phyloP scores from a whole-genome alignment of 371 early-diverging fungal genomes.

The Lichtheimia hyalospora region DNA sequence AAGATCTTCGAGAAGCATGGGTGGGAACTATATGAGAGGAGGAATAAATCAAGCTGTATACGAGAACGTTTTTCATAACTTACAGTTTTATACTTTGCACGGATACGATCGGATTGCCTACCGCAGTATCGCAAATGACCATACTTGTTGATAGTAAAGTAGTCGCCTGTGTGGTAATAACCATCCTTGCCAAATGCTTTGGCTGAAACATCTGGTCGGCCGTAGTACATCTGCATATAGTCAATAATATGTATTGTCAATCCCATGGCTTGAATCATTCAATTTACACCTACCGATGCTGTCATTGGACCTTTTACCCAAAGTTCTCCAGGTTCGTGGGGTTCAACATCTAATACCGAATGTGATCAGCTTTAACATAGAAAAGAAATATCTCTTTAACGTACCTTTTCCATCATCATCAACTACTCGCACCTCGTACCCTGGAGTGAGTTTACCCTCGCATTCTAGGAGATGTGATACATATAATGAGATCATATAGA shows the following conservation, averaged over 20 bases:
- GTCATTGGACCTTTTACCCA: not conserved
- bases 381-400: not conserved
- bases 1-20: too few relatives aligned
- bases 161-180: not conserved
- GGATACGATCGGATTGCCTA: not conserved
- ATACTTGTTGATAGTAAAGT: not conserved
- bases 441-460: not conserved
- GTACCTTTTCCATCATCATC: not conserved
- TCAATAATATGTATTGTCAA: not conserved
- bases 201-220: not conserved
- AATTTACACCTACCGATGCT: not conserved
- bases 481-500: not conserved
- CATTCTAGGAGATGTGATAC: not conserved
- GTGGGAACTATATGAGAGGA: too few relatives aligned
- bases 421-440: not conserved
- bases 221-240: not conserved
- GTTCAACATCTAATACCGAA: not conserved
- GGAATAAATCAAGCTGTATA: not conserved
- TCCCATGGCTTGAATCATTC: not conserved
- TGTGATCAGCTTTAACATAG: not conserved
- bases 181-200: conserved; percentile 2
- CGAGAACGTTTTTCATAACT: not conserved
- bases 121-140: not conserved
- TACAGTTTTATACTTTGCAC: not conserved
- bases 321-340: not conserved